phyloP scores from a whole-genome alignment of 176 grass and related monocot species.

The Carex parvula region DNA sequence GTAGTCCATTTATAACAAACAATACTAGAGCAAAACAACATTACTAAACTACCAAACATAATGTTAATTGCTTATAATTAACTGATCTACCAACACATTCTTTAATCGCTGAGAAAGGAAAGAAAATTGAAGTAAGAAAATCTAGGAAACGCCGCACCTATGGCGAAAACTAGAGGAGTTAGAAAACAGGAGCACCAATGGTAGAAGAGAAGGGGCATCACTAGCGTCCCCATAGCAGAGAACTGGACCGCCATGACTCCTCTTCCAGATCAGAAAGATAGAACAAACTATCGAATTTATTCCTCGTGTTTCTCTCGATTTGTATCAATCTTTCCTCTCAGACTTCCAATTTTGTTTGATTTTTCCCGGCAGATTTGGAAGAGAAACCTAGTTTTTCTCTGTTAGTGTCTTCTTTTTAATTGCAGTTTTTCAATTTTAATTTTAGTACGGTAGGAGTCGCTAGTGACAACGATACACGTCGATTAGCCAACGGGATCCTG shows the following conservation, averaged over 20 bases:
- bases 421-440: too few species aligned
- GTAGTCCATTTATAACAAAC: neutral
- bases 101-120: neutral
- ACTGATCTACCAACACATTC: neutral
- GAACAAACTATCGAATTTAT: neutral
- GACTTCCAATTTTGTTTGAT: neutral
- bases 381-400: neutral
- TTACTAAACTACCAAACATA: neutral
- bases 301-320: neutral
- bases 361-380: conserved; percentile 22
- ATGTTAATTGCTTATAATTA: neutral
- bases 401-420: too few species aligned
- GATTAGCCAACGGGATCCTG: neutral
- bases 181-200: conserved; percentile 26
- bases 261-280: neutral
- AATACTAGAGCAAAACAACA: neutral
- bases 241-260: conserved; percentile 17
- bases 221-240: neutral
- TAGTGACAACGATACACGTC: conserved; percentile 21
- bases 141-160: neutral
- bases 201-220: conserved; percentile 26
- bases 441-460: neutral
- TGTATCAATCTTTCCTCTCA: neutral
- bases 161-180: conserved; percentile 23
- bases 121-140: neutral